Evolutionary conservation across 2,329 filamentous ascomycete genomes (phyloP).

Genomic region (Sporothrix globosa): DNA sequence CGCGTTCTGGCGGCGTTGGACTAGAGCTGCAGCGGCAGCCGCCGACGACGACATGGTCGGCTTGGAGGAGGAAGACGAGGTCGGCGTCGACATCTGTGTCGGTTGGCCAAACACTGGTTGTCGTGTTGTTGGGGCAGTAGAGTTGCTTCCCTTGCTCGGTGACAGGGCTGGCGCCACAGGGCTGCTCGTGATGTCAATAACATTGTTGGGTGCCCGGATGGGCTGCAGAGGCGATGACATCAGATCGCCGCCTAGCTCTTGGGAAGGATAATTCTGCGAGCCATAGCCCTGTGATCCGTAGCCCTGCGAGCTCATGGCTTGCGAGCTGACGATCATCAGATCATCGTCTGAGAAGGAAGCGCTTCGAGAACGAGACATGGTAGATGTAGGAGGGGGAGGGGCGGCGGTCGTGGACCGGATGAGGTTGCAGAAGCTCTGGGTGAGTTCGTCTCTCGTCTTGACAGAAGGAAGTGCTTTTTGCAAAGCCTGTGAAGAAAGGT

Average conservation of each 20-base stretch:
- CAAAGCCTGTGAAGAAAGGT: not conserved
- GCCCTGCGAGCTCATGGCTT: slow-evolving; percentile 41
- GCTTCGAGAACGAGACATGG: slow-evolving; percentile 38
- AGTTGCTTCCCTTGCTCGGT: slow-evolving; percentile 17
- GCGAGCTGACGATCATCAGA: slow-evolving; percentile 44
- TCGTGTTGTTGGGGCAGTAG: slow-evolving; percentile 33
- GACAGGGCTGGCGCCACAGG: slow-evolving; percentile 32
- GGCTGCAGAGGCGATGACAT: slow-evolving; percentile 45
- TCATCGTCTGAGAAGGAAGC: slow-evolving; percentile 47
- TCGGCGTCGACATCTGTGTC: slow-evolving; percentile 46
- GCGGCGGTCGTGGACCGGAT: slow-evolving; percentile 37
- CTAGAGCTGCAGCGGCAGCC: slow-evolving; percentile 46
- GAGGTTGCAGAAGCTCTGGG: slow-evolving; percentile 39
- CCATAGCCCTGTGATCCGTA: slow-evolving; percentile 37
- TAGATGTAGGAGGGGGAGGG: slow-evolving; percentile 29
- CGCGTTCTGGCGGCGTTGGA: slow-evolving; percentile 57
- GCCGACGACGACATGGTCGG: slow-evolving; percentile 35
- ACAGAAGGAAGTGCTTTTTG: not conserved
- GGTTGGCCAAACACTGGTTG: slow-evolving; percentile 42
- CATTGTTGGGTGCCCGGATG: slow-evolving; percentile 42
- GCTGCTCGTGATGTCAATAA: slow-evolving; percentile 42
- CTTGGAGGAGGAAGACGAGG: slow-evolving; percentile 26
- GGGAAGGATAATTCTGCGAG: slow-evolving; percentile 7
- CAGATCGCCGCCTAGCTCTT: slow-evolving; percentile 18
- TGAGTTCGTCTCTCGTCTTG: slow-evolving; percentile 31